A percentile compares a stretch with the other conserved stretches of the same genome.
Evolutionary conservation across 2,329 filamentous ascomycete genomes (phyloP).

Genomic region (Ophiostoma populinum): DNA sequence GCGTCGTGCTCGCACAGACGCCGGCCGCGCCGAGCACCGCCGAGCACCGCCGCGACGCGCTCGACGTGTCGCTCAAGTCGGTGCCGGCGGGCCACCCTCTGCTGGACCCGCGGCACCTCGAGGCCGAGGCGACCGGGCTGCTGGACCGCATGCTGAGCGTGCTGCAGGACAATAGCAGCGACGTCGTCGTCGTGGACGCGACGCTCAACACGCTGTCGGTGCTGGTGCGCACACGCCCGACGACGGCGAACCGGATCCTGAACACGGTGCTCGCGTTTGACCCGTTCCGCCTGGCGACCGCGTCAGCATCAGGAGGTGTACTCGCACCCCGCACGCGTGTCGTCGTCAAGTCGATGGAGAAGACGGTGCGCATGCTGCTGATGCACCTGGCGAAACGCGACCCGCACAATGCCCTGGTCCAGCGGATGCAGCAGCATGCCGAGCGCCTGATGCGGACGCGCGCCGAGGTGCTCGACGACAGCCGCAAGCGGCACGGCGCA

Average conservation of each 20-base stretch:
- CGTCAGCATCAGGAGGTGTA: too few relatives aligned
- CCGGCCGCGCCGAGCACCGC: slow-evolving; percentile 75
- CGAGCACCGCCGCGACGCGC: slow-evolving; percentile 51
- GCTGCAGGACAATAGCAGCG: slow-evolving; percentile 77
- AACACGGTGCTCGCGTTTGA: slow-evolving; percentile 81
- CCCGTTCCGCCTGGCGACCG: slow-evolving; percentile 59
- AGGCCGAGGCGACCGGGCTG: slow-evolving; percentile 82
- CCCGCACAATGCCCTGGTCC: slow-evolving; percentile 56
- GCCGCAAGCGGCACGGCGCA: slow-evolving; percentile 58
- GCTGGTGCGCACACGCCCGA: slow-evolving; percentile 64
- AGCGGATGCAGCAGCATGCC: slow-evolving; percentile 72
- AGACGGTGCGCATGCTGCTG: slow-evolving; percentile 71
- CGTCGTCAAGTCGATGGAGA: slow-evolving; percentile 83
- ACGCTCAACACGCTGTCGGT: slow-evolving; percentile 57
- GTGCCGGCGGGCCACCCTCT: slow-evolving; percentile 70
- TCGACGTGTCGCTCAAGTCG: slow-evolving; percentile 74
- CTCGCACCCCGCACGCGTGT: slow-evolving; percentile 68
- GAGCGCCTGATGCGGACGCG: slow-evolving; percentile 67
- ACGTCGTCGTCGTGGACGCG: slow-evolving; percentile 17
- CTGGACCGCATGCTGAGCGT: slow-evolving; percentile 74
- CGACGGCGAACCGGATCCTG: slow-evolving; percentile 70
- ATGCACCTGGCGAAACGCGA: slow-evolving; percentile 71
- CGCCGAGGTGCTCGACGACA: slow-evolving; percentile 65
- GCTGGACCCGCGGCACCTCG: slow-evolving; percentile 62
- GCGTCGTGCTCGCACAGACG: slow-evolving; percentile 82